phyloP scores from a whole-genome alignment of 2,329 filamentous ascomycete genomes.

The Davidsoniella neocaledoniae region DNA sequence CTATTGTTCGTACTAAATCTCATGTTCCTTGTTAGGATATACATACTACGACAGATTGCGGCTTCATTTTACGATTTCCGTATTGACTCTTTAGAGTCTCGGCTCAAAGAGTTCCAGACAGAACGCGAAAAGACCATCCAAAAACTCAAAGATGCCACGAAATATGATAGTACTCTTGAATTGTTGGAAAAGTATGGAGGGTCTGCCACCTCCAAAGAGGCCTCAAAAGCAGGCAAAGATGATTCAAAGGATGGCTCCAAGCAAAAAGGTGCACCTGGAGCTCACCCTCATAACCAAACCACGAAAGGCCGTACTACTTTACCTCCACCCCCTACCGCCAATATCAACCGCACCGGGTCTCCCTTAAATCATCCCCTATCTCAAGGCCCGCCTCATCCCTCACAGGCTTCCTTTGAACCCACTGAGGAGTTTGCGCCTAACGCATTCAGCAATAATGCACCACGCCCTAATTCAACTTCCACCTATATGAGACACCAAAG shows the following conservation, averaged over 20 bases:
- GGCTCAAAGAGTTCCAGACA: constrained; percentile 57
- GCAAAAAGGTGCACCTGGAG: not conserved
- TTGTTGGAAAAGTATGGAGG: constrained; percentile 81
- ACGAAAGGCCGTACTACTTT: constrained; percentile 1
- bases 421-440: constrained; percentile 51
- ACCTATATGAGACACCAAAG: not conserved
- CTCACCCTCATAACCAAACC: not conserved
- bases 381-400: constrained; percentile 15
- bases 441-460: constrained; percentile 32
- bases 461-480: not conserved
- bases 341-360: constrained; percentile 31
- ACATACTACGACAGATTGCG: constrained; percentile 48
- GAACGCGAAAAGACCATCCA: constrained; percentile 80
- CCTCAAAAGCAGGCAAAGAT: constrained; percentile 18
- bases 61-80: constrained; percentile 66
- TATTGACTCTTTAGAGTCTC: constrained; percentile 48
- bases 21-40: constrained; percentile 44
- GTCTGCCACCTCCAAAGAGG: constrained; percentile 35
- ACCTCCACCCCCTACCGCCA: constrained; percentile 44
- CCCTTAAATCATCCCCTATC: constrained; percentile 18
- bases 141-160: constrained; percentile 85
- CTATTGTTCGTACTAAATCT: not conserved
- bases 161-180: constrained; percentile 87
- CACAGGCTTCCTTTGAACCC: constrained; percentile 30
- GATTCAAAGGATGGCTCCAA: constrained; percentile 1